A percentile compares a stretch with the other conserved stretches of the same genome.
These are phyloP conservation scores for Glonium stellatum DNA, from an alignment of 495 filamentous ascomycete genomes.

Conservation along the genomic window DNA sequence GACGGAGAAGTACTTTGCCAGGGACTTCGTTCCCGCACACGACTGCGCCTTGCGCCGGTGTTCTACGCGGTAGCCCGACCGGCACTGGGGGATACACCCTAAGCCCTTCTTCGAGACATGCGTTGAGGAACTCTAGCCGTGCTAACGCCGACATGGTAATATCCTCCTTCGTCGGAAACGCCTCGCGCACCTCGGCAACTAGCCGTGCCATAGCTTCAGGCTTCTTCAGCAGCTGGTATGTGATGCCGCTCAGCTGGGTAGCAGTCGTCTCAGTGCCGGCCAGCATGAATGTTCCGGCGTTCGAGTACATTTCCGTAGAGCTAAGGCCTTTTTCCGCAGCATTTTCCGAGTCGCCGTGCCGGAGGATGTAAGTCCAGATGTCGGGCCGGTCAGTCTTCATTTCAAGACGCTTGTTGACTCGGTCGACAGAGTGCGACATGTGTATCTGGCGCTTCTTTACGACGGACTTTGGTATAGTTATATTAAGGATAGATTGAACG, in stretches of 20 bases:
- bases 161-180: conserved; percentile 10
- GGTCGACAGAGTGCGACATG: conserved; percentile 3
- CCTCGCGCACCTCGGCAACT: conserved; percentile 14
- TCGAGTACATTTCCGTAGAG: conserved; percentile 17
- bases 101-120: conserved; percentile 44
- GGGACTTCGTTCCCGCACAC: conserved; percentile 24
- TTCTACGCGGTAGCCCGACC: conserved; percentile 40
- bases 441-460: conserved; percentile 12
- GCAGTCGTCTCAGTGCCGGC: conserved; percentile 31
- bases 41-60: conserved; percentile 29
- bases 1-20: conserved; percentile 10
- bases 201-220: neutral
- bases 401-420: conserved; percentile 8
- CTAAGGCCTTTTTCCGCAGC: conserved; percentile 16
- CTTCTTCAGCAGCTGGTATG: conserved; percentile 9
- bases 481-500: conserved; percentile 1
- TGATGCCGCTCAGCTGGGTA: conserved; percentile 15
- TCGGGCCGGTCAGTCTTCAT: conserved; percentile 7
- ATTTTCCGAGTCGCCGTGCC: neutral
- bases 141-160: conserved; percentile 30
- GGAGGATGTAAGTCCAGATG: conserved; percentile 14
- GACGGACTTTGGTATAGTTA: conserved; percentile 9
- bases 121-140: conserved; percentile 36
- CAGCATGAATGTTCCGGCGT: conserved; percentile 36
- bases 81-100: conserved; percentile 46